Percentiles rank a stretch among this genome's conserved stretches.
Evolutionary conservation across 2,329 filamentous ascomycete genomes (phyloP).

Genomic region (Rutstroemia sp.): DNA sequence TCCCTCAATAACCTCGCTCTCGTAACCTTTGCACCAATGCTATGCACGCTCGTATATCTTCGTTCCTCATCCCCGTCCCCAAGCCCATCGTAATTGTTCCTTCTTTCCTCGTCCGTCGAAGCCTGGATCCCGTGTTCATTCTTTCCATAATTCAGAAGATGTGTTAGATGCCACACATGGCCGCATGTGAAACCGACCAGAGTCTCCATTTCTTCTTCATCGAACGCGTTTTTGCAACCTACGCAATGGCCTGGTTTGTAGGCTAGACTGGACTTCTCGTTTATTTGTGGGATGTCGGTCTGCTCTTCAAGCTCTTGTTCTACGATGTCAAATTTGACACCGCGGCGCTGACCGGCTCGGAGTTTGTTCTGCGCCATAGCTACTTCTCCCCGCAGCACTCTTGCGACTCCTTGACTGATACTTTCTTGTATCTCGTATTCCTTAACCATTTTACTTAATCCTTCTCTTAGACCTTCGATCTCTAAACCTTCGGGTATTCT

Average conservation of each 20-base stretch:
- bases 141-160: conserved; percentile 48
- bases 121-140: conserved; percentile 30
- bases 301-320: conserved; percentile 28
- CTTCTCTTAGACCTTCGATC: conserved; percentile 83
- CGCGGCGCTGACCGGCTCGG: conserved; percentile 70
- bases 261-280: conserved; percentile 8
- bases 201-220: conserved; percentile 59
- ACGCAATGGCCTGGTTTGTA: conserved; percentile 51
- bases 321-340: conserved; percentile 79
- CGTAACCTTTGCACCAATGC: conserved; percentile 80
- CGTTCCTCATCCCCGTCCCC: conserved; percentile 40
- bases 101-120: conserved; percentile 31
- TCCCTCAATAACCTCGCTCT: conserved; percentile 73
- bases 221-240: conserved; percentile 48
- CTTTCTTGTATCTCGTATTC: conserved; percentile 94
- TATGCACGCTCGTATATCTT: conserved; percentile 43
- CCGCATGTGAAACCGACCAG: conserved; percentile 76
- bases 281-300: conserved; percentile 10
- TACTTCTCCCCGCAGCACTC: conserved; percentile 82
- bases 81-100: conserved; percentile 29
- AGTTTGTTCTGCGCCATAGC: conserved; percentile 74
- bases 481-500: conserved; percentile 90
- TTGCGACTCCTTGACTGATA: conserved; percentile 83
- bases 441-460: conserved; percentile 82
- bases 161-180: conserved; percentile 72